A percentile compares a stretch with the other conserved stretches of the same genome.
Conservation (phyloP, 306 rosid genomes). For the Comarum palustre region DNA sequence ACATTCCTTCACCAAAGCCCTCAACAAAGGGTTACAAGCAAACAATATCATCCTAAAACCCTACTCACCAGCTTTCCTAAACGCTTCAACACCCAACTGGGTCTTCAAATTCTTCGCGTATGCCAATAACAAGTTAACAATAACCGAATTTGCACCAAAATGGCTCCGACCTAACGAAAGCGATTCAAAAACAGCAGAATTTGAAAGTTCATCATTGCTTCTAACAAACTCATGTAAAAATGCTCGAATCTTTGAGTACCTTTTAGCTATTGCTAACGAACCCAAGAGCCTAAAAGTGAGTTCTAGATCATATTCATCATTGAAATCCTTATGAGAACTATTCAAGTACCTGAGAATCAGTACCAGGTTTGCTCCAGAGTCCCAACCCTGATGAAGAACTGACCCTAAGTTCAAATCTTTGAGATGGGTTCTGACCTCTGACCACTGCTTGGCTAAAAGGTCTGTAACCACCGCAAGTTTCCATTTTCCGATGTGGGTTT, state of each 20-base stretch:
- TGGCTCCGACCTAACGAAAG: conserved; percentile 34
- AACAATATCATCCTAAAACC: conserved; percentile 48
- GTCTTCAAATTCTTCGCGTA: conserved; percentile 45
- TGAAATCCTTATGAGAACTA: conserved; percentile 60
- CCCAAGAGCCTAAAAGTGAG: conserved; percentile 45
- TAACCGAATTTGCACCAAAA: conserved; percentile 37
- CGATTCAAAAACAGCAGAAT: conserved; percentile 50
- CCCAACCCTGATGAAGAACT: conserved; percentile 50
- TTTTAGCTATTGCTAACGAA: conserved; percentile 42
- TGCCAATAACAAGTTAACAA: conserved; percentile 59
- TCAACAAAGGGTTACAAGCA: conserved; percentile 65
- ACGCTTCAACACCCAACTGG: conserved; percentile 47
- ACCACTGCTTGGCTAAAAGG: conserved; percentile 67
- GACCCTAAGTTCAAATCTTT: conserved; percentile 30
- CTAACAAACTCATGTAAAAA: conserved; percentile 52
- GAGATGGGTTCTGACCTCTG: conserved; percentile 55
- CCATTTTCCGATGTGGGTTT: conserved; percentile 29
- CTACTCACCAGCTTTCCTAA: conserved; percentile 57
- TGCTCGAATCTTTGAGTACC: conserved; percentile 54
- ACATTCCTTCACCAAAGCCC: conserved; percentile 52
- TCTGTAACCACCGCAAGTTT: conserved; percentile 36
- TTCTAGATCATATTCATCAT: conserved; percentile 43
- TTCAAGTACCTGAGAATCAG: conserved; percentile 61
- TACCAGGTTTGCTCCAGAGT: conserved; percentile 46
- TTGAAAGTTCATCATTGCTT: conserved; percentile 36